Percentiles rank a stretch among this genome's conserved stretches.
Conservation (phyloP, 257 asterid species). For the Ocimum tenuiflorum region DNA sequence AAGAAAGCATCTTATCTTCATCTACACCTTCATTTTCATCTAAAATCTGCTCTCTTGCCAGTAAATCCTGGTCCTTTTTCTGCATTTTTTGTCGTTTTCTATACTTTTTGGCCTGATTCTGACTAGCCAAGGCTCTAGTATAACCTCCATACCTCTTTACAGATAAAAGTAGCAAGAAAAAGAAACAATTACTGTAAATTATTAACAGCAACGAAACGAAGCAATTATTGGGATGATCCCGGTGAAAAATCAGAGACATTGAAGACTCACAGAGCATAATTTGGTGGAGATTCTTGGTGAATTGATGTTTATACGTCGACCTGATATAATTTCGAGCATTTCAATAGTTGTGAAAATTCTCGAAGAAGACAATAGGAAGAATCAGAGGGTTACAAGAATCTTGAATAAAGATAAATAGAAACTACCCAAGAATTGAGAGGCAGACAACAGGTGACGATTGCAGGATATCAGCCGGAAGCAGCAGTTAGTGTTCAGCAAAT, state of each 20-base stretch:
- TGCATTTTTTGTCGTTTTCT: conserved; percentile 32
- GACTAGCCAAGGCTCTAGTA: conserved; percentile 39
- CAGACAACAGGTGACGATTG: conserved; percentile 14
- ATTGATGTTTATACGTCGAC: conserved; percentile 16
- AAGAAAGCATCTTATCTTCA: conserved; percentile 14
- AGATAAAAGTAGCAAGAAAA: neutral
- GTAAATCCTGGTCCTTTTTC: conserved; percentile 22
- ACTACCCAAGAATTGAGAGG: conserved; percentile 27
- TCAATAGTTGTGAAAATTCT: conserved; percentile 2
- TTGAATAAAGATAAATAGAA: neutral
- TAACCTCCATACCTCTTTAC: conserved; percentile 33
- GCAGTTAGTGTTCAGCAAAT: conserved; percentile 22
- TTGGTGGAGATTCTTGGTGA: conserved; percentile 23
- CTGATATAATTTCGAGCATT: conserved; percentile 23
- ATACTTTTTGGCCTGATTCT: conserved; percentile 41
- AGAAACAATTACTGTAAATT: neutral
- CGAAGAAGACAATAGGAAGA: neutral
- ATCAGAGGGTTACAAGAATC: neutral
- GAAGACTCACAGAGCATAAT: conserved; percentile 43
- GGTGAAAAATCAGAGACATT: neutral
- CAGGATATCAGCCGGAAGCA: conserved; percentile 21
- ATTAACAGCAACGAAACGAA: neutral
- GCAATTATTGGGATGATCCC: no score
- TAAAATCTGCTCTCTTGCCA: conserved; percentile 19
- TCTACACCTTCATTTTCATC: conserved; percentile 27